Evolutionary conservation across 2,329 filamentous ascomycete genomes (phyloP), one percentile per base, ranked within the genome.

Genomic region (Trichoderma hamatum): DNA sequence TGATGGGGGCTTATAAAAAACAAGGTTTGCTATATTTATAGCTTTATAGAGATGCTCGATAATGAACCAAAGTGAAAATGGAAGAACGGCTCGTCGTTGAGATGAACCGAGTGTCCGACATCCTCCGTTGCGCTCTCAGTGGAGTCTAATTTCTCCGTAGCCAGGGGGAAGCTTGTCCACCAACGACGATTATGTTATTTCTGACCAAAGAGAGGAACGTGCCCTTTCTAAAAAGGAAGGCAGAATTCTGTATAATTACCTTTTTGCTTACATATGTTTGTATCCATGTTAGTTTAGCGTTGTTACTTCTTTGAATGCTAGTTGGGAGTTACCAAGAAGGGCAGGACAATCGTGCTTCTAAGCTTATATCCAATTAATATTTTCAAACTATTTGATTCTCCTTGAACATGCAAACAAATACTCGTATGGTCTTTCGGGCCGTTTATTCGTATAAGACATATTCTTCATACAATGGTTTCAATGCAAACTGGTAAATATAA

Each of bases 341-440:
- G 61, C 61, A 64, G 61, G 61, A 64, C 46, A n/a, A 19, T 39
- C n/a, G 28, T 54, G 13, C 30, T 7, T 39, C 32, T 64, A 54
- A 64, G 46, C 61, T 64, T 64, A 64, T 54, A 26, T 54, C 14
- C 28, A 64, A 39, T 39, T 39, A 54, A 39, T 30, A 9, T 64
- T 13, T 28, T 26, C 24, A n/a, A 5, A 52, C 30, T 39, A 28
- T 43, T 54, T 55, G 21, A 54, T 36, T 55, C 32, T 21, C 10
- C 51, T 3, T 9, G 43, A 28, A 54, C 24, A 34, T 39, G 54
- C 24, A 16, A 32, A 24, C n/a, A 43, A 43, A 39, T 10, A 39
- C 46, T 64, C 49, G 61, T 54, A 54, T n/a, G 61, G 52, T 64
- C 24, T 51, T 64, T 64, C 61, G 49, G 61, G 49, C 61, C 61